Evolutionary conservation across 2,329 filamentous ascomycete genomes (phyloP).

Genomic region (Curvularia spicifera): DNA sequence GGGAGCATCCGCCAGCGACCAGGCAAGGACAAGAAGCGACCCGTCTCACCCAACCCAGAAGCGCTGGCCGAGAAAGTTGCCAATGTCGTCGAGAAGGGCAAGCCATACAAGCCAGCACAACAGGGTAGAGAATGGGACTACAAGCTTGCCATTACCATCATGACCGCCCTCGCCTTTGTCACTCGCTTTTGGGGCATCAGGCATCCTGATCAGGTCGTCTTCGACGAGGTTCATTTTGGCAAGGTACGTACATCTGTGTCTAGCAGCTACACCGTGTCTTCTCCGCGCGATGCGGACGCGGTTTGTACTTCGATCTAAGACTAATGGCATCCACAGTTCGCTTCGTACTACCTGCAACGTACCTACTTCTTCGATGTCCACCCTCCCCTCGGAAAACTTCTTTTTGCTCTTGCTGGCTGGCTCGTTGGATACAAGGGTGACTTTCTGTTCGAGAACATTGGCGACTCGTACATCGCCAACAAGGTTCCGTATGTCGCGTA

Average conservation of each 20-base stretch:
- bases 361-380: conserved; percentile 99
- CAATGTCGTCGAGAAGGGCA: conserved; percentile 40
- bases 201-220: conserved; percentile 95
- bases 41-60: conserved; percentile 47
- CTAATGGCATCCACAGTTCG: conserved; percentile 51
- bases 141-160: conserved; percentile 74
- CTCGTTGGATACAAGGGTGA: conserved; percentile 95
- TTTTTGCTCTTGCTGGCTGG: conserved; percentile 97
- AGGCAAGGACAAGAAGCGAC: conserved; percentile 49
- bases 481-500: conserved; percentile 97
- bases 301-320: conserved; percentile 2
- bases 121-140: conserved; percentile 78
- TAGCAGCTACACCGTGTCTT: neutral
- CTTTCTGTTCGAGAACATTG: conserved; percentile 99
- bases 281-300: neutral
- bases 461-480: conserved; percentile 96
- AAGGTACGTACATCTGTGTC: conserved; percentile 71
- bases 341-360: conserved; percentile 83
- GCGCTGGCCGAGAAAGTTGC: conserved; percentile 37
- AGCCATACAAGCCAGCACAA: conserved; percentile 42
- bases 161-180: conserved; percentile 83
- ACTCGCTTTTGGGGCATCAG: conserved; percentile 96
- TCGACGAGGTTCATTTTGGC: conserved; percentile 99
- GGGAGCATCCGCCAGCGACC: conserved; percentile 47
- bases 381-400: conserved; percentile 95